Base-by-base conservation (phyloP, 2,329 filamentous ascomycete species). In the Epichloe gansuensis region DNA sequence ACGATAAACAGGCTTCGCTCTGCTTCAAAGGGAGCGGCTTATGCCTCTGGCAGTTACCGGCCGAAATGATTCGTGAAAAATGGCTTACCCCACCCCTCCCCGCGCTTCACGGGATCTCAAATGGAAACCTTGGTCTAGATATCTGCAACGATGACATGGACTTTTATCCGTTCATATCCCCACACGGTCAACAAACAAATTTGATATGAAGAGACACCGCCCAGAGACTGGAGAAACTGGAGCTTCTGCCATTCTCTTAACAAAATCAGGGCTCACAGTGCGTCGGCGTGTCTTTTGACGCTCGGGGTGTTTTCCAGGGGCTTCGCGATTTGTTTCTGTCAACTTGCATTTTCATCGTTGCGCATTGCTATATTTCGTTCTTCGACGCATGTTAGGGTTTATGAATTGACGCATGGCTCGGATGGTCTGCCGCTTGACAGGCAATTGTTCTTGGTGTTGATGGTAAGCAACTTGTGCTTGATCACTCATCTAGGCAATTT, bases 1-100 rank as follows among this genome's bases (percentile, higher is more conserved):
- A 79, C 83, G 83, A 79, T 85, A 68, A 84, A 83, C 81, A 88
- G 85, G 83, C 84, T 88, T 78, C 85, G 85, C 78, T 88, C 85
- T 77, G 82, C 83, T 78, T 85, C 84, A 65, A 86, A 85, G 75
- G 82, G 81, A 76, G 77, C 73, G 74, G 75, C 65, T 65, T 62
- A 69, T 62, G 66, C 67, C 67, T 67, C 67, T 60, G 67, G 67
- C 65, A 66, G 58, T 61, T 66, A 68, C 60, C 66, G 66, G 59
- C 64, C 67, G 45, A 60, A 61, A 52, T 64, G 59, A 68, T 61
- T 61, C 61, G 58, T 63, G 60, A 59, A 50, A 13, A 17, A 43
- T 54, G 56, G 58, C 47, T 52, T 23, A 12, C 23, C 23, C 4
- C 6, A 31, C 49, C 47, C 48, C 46, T 50, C 55, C 50, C 48